Conservation (phyloP, 192 early-diverging fungal genomes). For the Jimgerdemannia lactiflua region DNA sequence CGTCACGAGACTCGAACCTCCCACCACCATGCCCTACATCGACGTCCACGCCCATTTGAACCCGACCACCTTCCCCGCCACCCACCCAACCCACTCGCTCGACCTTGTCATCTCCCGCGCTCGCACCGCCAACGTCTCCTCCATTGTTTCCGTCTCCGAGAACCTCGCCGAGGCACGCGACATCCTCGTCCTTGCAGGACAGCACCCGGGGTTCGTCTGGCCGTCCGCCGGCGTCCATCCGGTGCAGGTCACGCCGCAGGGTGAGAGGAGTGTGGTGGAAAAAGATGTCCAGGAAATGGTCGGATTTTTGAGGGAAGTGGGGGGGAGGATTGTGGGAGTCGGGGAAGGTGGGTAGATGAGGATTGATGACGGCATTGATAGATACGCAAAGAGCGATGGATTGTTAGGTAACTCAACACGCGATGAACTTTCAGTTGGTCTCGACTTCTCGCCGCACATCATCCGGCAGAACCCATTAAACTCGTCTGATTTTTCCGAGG, state of each 20-base stretch:
- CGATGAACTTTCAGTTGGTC: slow-evolving; percentile 29
- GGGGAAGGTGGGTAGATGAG: slow-evolving; percentile 28
- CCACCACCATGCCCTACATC: not conserved
- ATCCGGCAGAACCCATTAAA: slow-evolving; percentile 25
- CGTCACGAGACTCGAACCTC: too few relatives aligned
- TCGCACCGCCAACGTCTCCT: not conserved
- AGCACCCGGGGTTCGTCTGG: slow-evolving; percentile 33
- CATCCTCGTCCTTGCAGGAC: slow-evolving; percentile 30
- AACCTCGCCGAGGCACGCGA: slow-evolving; percentile 42
- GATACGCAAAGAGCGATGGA: too few relatives aligned
- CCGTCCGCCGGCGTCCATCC: slow-evolving; percentile 53
- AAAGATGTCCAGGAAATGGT: slow-evolving; percentile 40
- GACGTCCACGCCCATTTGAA: not conserved
- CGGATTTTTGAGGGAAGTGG: slow-evolving; percentile 37
- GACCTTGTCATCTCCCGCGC: not conserved
- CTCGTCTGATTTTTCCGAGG: slow-evolving; percentile 20
- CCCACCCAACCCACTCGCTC: not conserved
- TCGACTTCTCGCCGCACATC: slow-evolving; percentile 48
- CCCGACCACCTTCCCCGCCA: not conserved
- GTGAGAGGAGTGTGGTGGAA: slow-evolving; percentile 26
- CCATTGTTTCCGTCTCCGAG: slow-evolving; percentile 47
- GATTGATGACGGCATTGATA: too few relatives aligned
- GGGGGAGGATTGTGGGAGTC: slow-evolving; percentile 29
- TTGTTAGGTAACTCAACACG: not conserved
- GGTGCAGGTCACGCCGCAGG: slow-evolving; percentile 33